phyloP scores from a whole-genome alignment of 2,329 filamentous ascomycete species.

The Knufia petricola region DNA sequence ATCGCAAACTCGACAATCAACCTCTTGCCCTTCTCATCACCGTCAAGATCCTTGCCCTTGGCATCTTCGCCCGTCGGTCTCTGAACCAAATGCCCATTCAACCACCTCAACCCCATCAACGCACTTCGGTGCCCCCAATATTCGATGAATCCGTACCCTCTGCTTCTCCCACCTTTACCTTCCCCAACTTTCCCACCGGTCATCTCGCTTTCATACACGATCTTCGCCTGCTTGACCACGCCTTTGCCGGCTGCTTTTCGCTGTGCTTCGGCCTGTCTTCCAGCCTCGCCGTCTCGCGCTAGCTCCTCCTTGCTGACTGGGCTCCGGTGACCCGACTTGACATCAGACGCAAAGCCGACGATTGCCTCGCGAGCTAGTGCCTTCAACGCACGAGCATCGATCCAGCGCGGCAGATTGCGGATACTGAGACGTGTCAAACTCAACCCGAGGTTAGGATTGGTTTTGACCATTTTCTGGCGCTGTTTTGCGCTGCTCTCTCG shows the following conservation, averaged over 20 bases:
- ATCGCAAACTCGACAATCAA: constrained; percentile 96
- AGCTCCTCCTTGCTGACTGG: constrained; percentile 86
- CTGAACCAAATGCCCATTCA: constrained; percentile 65
- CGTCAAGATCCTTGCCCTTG: constrained; percentile 20
- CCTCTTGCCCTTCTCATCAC: constrained; percentile 67
- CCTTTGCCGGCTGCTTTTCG: constrained; percentile 76
- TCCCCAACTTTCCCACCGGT: constrained; percentile 78
- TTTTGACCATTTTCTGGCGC: constrained; percentile 80
- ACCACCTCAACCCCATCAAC: constrained; percentile 85
- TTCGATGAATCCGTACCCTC: constrained; percentile 96
- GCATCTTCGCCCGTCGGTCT: constrained; percentile 17
- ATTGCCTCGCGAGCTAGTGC: constrained; percentile 83
- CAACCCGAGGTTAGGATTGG: constrained; percentile 79
- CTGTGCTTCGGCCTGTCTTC: constrained; percentile 67
- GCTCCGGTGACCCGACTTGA: constrained; percentile 64
- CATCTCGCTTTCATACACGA: constrained; percentile 73
- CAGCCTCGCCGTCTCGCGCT: constrained; percentile 66
- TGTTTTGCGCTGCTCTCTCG: constrained; percentile 79
- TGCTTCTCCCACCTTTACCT: constrained; percentile 65
- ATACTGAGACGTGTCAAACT: constrained; percentile 83
- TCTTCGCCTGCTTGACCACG: constrained; percentile 84
- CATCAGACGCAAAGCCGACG: constrained; percentile 86
- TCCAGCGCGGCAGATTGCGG: constrained; percentile 76
- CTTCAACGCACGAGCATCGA: constrained; percentile 82
- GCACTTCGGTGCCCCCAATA: constrained; percentile 90